These are phyloP conservation scores for Trypanosoma mega DNA, from an alignment of 208 protist genomes.

Conservation along the genomic window DNA sequence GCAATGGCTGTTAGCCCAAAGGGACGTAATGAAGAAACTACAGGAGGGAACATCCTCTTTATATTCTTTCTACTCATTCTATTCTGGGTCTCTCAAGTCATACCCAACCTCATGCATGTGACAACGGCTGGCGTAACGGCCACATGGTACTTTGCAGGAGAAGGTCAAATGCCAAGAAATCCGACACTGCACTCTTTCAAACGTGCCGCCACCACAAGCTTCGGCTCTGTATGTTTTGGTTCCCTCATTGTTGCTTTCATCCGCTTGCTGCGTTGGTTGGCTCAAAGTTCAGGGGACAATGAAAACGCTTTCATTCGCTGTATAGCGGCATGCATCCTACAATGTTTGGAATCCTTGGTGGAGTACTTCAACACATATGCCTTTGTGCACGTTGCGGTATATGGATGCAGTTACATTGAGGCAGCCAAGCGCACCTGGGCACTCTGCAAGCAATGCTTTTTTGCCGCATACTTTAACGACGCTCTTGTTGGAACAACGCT, in stretches of 20 bases:
- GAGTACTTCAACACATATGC: constrained; percentile 90
- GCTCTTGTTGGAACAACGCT: constrained; percentile 43
- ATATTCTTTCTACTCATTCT: constrained; percentile 30
- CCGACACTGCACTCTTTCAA: constrained; percentile 62
- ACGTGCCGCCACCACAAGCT: constrained; percentile 71
- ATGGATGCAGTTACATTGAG: constrained; percentile 83
- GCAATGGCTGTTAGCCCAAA: constrained; percentile 32
- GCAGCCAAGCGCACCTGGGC: constrained; percentile 65
- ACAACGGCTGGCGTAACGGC: constrained; percentile 69
- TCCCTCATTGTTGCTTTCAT: constrained; percentile 78
- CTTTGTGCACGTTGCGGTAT: constrained; percentile 88
- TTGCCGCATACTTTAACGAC: constrained; percentile 83
- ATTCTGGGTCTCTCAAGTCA: constrained; percentile 26
- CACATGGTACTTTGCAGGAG: constrained; percentile 88
- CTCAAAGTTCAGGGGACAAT: constrained; percentile 3
- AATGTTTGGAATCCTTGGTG: constrained; percentile 56
- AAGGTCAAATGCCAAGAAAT: constrained; percentile 42
- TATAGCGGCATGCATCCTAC: constrained; percentile 49
- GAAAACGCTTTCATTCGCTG: constrained; percentile 49
- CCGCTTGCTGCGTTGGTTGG: constrained; percentile 39
- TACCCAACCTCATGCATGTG: constrained; percentile 63
- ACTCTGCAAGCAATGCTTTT: constrained; percentile 65
- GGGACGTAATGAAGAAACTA: constrained; percentile 32
- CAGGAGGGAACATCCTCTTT: constrained; percentile 36
- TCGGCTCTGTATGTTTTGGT: constrained; percentile 89